Conservation (phyloP, 2,329 filamentous ascomycete genomes). For the Aaosphaeria pasadenensis region DNA sequence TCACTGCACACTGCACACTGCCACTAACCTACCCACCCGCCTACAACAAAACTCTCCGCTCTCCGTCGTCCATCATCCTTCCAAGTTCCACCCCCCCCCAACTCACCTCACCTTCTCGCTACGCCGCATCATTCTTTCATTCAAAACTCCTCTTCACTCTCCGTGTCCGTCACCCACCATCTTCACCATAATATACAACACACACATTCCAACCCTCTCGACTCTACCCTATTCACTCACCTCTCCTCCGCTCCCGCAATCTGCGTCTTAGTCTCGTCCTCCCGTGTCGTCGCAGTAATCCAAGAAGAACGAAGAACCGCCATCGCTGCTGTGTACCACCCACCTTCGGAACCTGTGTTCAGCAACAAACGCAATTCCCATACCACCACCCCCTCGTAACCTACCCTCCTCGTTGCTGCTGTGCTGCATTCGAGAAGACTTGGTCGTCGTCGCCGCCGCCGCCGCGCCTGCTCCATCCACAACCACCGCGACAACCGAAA, state of each 20-base stretch:
- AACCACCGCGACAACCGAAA: no score
- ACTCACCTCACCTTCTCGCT: slow-evolving; percentile 15
- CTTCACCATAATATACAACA: slow-evolving; percentile 6
- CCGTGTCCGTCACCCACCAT: slow-evolving; percentile 2
- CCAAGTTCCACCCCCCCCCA: slow-evolving; percentile 9
- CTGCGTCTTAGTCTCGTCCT: not conserved
- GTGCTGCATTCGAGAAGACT: slow-evolving; percentile 33
- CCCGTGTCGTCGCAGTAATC: not conserved
- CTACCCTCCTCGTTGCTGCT: slow-evolving; percentile 7
- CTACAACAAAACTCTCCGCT: slow-evolving; percentile 1
- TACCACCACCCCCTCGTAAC: not conserved
- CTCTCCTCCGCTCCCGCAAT: not conserved
- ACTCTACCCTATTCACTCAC: slow-evolving; percentile 4
- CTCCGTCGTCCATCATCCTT: slow-evolving; percentile 11
- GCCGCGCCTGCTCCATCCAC: no score
- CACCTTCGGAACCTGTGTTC: slow-evolving; percentile 1
- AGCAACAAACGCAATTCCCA: slow-evolving; percentile 1
- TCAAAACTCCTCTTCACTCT: slow-evolving; percentile 3
- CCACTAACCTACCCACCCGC: no score
- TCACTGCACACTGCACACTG: no score
- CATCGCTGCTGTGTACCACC: not conserved
- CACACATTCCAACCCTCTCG: slow-evolving; percentile 1
- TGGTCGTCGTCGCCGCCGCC: no score
- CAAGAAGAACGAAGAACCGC: not conserved
- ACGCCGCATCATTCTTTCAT: slow-evolving; percentile 2